Evolutionary conservation across 2,329 filamentous ascomycete genomes (phyloP), one percentile per base, ranked within the genome.

Genomic region (Claviceps citrina): DNA sequence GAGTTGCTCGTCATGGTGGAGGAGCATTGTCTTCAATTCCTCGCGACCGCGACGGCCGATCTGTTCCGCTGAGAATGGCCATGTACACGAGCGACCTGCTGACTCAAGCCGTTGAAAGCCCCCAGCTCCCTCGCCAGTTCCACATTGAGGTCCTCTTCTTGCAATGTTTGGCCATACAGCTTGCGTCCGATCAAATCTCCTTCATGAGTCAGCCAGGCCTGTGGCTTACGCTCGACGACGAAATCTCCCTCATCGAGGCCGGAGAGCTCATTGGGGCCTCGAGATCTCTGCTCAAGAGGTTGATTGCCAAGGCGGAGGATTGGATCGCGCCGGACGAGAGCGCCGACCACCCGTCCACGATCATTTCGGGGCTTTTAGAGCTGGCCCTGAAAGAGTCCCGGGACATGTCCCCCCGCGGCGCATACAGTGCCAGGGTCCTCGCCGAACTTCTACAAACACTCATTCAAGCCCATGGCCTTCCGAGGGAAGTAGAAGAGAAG

Each of bases 31-130:
- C 15, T 13, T 37, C 16, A 18, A 46, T 70, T 13, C 54, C 62
- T 25, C 67, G 79, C 32, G 86, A 94, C 53, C 64, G 70, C 4
- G 71, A 73, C 46, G 82, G 82, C 0, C 73, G 78, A 25, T 84
- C 84, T 2, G 66, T 82, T 40, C 76, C 84, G 1, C 73, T 84
- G 12, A 71, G 89, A 41, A 82, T 93, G 63, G 76, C 80, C 1
- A 66, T 80, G 36, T 94, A 86, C 54, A 71, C 76, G 0, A 65
- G 68, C 5, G 69, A 68, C 36, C 54, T 91, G 0, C 54, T 86
- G 0, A 51, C 57, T 0, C 55, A 58, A 3, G 59, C 61, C 0
- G 48, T 68, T 8, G 49, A 62, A 2, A 41, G 68, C 1, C 48
- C 60, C 0, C 48, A 55, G 0, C 45, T 73, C 0, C 61, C 69